phyloP scores from a whole-genome alignment of 805 yeast genomes.

The Metschnikowia anglica region DNA sequence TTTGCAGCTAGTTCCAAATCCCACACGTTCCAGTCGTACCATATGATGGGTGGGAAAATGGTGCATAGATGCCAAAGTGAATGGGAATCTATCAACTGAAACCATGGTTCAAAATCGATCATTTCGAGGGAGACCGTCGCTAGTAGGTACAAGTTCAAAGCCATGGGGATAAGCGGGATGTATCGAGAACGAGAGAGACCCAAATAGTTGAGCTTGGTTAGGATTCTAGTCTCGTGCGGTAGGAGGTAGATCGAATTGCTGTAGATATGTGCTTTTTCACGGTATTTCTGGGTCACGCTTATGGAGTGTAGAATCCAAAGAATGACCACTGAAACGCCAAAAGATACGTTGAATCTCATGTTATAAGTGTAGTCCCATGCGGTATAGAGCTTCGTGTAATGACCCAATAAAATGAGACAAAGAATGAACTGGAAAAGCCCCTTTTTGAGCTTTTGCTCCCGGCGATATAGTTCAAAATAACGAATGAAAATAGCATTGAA shows the following conservation, averaged over 20 bases:
- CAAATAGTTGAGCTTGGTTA: conserved; percentile 32
- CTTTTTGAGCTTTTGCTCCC: conserved; percentile 11
- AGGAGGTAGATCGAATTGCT: conserved; percentile 38
- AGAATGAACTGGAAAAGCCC: conserved; percentile 22
- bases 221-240: conserved; percentile 39
- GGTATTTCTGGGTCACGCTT: conserved; percentile 19
- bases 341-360: conserved; percentile 28
- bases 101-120: conserved; percentile 36
- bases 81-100: conserved; percentile 79
- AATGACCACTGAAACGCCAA: conserved; percentile 31
- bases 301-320: conserved; percentile 39
- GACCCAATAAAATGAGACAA: conserved; percentile 24
- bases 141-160: conserved; percentile 34
- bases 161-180: conserved; percentile 38
- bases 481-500: conserved; percentile 36
- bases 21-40: conserved; percentile 64
- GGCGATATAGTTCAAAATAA: conserved; percentile 28
- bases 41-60: conserved; percentile 70
- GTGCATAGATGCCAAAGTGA: conserved; percentile 92
- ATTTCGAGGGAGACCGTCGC: conserved; percentile 35
- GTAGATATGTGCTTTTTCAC: conserved; percentile 21
- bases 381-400: conserved; percentile 27
- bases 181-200: conserved; percentile 26
- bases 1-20: conserved; percentile 36
- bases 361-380: conserved; percentile 44